Evolutionary conservation across 768 basidiomycete species (phyloP), one percentile per base, ranked within the genome.

Genomic region (Cytidiella melzeri): DNA sequence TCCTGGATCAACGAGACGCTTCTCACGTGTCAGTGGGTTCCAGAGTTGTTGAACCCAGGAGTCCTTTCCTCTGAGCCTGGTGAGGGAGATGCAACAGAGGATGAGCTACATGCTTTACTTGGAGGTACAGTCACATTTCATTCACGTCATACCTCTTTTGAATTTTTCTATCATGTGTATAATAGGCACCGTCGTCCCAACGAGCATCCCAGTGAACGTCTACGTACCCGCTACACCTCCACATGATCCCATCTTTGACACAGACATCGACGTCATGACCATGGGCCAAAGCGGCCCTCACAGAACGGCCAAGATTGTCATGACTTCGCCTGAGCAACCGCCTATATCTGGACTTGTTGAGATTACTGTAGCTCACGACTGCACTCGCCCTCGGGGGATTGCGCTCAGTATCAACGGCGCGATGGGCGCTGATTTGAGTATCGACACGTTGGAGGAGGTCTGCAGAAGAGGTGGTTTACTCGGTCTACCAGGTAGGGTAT

Each of bases 1-100:
- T 86, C 83, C 57, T 92, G 89, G 89, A 59, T 91, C 15, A 92
- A 91, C 58, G 84, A 85, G 57, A 73, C 74, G n/a, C 63, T 92
- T 19, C 58, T 68, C 3, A 72, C 75, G 40, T 80, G 77, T 40
- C 65, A 75, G 11, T 92, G 89, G 88, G 63, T 65, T 23, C 71
- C 79, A 3, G 85, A 88, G 57, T 71, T 69, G 9, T 52, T 69
- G 6, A 44, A 18, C 63, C 12, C 61, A 61, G 6, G 58, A 54
- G n/a, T 46, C 12, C 15, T 69, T 11, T 41, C 27, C 4, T 11
- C 13, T 20, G 41, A 38, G 38, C 12, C 54, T 5, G 48, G 56
- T 1, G 57, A 55, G 1, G 62, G 69, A 11, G 70, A 72, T 12
- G 59, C 67, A 6, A 76, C 74, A 5, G 69, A 78, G 43, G 76